Conservation (phyloP, 257 asterid species). For the Solanum piurae region DNA sequence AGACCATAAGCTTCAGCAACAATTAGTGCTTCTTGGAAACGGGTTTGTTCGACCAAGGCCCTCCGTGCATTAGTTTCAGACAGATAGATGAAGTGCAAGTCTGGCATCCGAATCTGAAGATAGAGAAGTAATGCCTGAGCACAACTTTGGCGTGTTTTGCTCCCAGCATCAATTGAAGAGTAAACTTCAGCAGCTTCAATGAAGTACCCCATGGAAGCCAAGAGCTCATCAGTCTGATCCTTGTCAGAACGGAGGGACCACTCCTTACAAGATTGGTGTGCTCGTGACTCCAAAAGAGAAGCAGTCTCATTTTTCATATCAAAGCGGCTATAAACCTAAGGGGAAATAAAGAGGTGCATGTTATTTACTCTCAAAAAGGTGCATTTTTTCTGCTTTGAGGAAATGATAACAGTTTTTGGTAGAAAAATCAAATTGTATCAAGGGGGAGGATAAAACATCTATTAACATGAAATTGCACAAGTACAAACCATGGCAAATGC, state of each 20-base stretch:
- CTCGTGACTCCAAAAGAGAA: conserved; percentile 71
- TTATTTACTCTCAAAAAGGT: background rate
- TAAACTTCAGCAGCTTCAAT: conserved; percentile 90
- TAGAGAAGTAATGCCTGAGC: conserved; percentile 96
- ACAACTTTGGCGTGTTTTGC: conserved; percentile 68
- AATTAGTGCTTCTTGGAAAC: conserved; percentile 86
- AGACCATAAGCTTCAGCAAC: conserved; percentile 97
- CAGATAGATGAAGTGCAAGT: conserved; percentile 69
- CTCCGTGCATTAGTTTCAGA: conserved; percentile 90
- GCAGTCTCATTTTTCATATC: conserved; percentile 98
- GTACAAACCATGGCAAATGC: conserved; percentile 78
- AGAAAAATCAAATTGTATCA: background rate
- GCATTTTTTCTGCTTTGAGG: background rate
- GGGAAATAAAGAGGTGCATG: conserved; percentile 2
- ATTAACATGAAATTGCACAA: background rate
- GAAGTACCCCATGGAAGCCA: conserved; percentile 75
- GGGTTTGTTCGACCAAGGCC: conserved; percentile 76
- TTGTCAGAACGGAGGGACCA: conserved; percentile 71
- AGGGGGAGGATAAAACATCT: background rate
- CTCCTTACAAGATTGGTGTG: conserved; percentile 49
- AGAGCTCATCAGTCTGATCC: conserved; percentile 84
- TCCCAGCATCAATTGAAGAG: conserved; percentile 96
- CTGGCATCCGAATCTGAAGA: conserved; percentile 96
- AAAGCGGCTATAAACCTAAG: conserved; percentile 84
- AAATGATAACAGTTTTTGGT: background rate